Evolutionary conservation across 2,329 filamentous ascomycete species (phyloP).

Genomic region (Acephala macrosclerotiorum): DNA sequence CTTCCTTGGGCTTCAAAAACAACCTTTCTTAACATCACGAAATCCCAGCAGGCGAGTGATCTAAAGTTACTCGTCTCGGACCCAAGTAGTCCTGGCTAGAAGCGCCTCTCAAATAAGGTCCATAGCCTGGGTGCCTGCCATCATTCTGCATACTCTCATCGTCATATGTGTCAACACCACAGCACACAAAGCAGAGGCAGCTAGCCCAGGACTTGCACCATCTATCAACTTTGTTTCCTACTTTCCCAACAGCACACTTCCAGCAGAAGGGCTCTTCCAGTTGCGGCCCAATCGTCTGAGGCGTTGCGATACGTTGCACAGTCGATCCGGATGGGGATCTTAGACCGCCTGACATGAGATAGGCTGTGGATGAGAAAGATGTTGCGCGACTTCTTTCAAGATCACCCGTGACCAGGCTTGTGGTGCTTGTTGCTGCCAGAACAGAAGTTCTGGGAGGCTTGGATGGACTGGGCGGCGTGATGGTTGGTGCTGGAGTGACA

Average conservation of each 20-base stretch:
- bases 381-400: constrained; percentile 6
- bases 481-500: not conserved
- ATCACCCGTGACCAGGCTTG: not conserved
- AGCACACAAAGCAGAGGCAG: constrained; percentile 38
- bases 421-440: not conserved
- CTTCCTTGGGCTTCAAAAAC: not conserved
- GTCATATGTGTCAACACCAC: constrained; percentile 38
- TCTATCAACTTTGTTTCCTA: constrained; percentile 33
- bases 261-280: constrained; percentile 34
- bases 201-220: constrained; percentile 31
- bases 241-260: constrained; percentile 37
- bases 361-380: constrained; percentile 30
- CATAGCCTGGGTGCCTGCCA: not conserved
- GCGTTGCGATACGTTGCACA: not conserved
- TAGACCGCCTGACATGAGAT: constrained; percentile 29
- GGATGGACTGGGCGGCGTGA: not conserved
- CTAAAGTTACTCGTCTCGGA: not conserved
- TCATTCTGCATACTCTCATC: constrained; percentile 2
- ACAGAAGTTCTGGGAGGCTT: not conserved
- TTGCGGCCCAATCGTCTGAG: not conserved
- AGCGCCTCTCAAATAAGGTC: not conserved
- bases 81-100: not conserved
- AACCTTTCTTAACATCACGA: not conserved
- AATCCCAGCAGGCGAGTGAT: not conserved
- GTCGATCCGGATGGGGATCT: constrained; percentile 8